These are phyloP conservation scores for Saururus chinensis DNA, from an alignment of 164 flowering plant species.

Conservation along the genomic window DNA sequence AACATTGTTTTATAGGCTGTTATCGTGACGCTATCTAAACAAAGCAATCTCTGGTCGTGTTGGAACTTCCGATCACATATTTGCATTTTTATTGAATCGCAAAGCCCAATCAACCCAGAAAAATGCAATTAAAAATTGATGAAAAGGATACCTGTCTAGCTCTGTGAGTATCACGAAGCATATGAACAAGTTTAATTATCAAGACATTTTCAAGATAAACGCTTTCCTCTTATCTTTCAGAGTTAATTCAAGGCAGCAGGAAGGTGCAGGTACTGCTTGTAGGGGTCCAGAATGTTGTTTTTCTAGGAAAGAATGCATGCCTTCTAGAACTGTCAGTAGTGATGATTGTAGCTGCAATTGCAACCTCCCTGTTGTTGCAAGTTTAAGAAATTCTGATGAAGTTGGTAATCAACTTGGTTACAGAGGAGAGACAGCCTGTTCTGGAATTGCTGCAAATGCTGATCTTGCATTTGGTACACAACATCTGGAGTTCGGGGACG, in stretches of 20 bases:
- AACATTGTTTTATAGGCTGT: too few species aligned
- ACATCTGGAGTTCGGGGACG: conserved; percentile 5
- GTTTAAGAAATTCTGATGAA: not conserved
- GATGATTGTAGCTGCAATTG: not conserved
- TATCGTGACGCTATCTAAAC: too few species aligned
- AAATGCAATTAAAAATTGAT: not conserved
- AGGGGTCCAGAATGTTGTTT: conserved; percentile 1
- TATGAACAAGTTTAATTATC: too few species aligned
- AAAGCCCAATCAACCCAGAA: not conserved
- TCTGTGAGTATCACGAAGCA: too few species aligned
- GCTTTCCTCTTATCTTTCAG: too few species aligned
- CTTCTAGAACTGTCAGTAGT: not conserved
- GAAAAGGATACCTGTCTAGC: conserved; percentile 48
- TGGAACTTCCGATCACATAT: not conserved
- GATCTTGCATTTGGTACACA: conserved; percentile 4
- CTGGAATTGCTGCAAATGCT: conserved; percentile 4
- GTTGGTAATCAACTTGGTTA: not conserved
- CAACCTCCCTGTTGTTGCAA: not conserved
- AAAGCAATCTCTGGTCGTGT: not conserved
- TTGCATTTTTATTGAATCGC: too few species aligned
- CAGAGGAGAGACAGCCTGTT: not conserved
- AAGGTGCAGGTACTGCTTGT: not conserved
- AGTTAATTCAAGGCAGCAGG: not conserved
- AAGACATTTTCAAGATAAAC: too few species aligned
- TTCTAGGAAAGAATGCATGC: not conserved